Evolutionary conservation across 805 yeast species (phyloP).

Genomic region (Wickerhamiella bombiphila): DNA sequence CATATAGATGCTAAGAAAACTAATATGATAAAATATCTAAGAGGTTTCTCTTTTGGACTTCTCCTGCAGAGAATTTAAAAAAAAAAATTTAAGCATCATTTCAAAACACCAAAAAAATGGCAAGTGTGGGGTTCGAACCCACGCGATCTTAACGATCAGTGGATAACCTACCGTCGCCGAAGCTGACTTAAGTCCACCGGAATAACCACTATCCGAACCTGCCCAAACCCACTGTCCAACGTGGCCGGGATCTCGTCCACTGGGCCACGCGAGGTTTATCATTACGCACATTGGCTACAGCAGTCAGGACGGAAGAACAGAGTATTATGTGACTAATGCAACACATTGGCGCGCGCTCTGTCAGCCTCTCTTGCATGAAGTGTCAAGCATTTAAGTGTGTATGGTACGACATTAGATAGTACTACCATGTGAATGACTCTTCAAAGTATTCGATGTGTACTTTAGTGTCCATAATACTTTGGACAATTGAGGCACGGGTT

Average conservation of each 20-base stretch:
- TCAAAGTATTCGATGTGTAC: constrained; percentile 24
- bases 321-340: no score
- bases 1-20: constrained; percentile 37
- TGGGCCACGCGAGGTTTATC: neutral
- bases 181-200: constrained; percentile 10
- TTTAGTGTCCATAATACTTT: constrained; percentile 15
- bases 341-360: no score
- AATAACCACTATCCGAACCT: constrained; percentile 10
- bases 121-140: constrained; percentile 12
- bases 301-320: no score
- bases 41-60: no score
- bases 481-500: constrained; percentile 29
- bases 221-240: constrained; percentile 2
- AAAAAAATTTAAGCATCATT: neutral
- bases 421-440: constrained; percentile 25
- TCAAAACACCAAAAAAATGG: constrained; percentile 3
- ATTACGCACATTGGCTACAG: neutral
- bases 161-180: constrained; percentile 3
- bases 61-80: constrained; percentile 1
- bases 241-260: neutral
- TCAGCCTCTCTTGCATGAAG: no score
- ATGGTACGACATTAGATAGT: neutral
- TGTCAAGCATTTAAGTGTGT: no score
- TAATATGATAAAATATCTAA: constrained; percentile 41
- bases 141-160: constrained; percentile 10